Evolutionary conservation across 2,329 filamentous ascomycete genomes (phyloP).

Genomic region (Penicillium thymicola): DNA sequence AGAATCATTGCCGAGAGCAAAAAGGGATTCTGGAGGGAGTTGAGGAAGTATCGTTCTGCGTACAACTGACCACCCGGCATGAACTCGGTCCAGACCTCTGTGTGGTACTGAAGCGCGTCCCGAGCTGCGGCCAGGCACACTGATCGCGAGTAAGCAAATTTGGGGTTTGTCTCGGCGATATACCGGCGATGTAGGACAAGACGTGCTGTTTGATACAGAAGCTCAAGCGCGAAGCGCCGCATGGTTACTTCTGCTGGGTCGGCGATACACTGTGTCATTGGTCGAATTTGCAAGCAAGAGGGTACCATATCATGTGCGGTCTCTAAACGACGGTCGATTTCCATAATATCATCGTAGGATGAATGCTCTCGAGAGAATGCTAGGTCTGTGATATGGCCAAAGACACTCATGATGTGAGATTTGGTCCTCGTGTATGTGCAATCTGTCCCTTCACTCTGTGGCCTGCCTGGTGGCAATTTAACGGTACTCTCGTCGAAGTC

Average conservation of each 20-base stretch:
- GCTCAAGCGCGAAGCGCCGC: slow-evolving; percentile 50
- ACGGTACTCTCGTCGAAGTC: slow-evolving; percentile 55
- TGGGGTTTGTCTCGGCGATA: slow-evolving; percentile 41
- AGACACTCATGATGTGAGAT: slow-evolving; percentile 33
- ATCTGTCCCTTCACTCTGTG: slow-evolving; percentile 53
- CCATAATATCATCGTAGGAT: slow-evolving; percentile 37
- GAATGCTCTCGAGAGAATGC: slow-evolving; percentile 33
- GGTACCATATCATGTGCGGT: slow-evolving; percentile 28
- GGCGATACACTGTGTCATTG: slow-evolving; percentile 41
- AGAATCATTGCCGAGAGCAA: slow-evolving; percentile 61
- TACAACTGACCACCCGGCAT: slow-evolving; percentile 55
- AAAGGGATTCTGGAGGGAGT: slow-evolving; percentile 57
- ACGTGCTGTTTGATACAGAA: slow-evolving; percentile 52
- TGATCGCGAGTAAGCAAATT: slow-evolving; percentile 44
- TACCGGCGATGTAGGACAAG: slow-evolving; percentile 55
- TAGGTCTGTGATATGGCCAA: slow-evolving; percentile 39
- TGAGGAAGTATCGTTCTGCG: slow-evolving; percentile 56
- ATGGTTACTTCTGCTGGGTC: slow-evolving; percentile 53
- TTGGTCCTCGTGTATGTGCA: slow-evolving; percentile 39
- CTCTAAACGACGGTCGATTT: slow-evolving; percentile 36
- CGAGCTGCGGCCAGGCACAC: slow-evolving; percentile 50
- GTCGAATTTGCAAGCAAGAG: slow-evolving; percentile 21
- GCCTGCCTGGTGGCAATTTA: slow-evolving; percentile 53
- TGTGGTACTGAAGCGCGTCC: slow-evolving; percentile 49
- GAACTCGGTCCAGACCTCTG: slow-evolving; percentile 50